Base-by-base conservation (phyloP, 345 rosid species). In the Euphorbia peplus region DNA sequence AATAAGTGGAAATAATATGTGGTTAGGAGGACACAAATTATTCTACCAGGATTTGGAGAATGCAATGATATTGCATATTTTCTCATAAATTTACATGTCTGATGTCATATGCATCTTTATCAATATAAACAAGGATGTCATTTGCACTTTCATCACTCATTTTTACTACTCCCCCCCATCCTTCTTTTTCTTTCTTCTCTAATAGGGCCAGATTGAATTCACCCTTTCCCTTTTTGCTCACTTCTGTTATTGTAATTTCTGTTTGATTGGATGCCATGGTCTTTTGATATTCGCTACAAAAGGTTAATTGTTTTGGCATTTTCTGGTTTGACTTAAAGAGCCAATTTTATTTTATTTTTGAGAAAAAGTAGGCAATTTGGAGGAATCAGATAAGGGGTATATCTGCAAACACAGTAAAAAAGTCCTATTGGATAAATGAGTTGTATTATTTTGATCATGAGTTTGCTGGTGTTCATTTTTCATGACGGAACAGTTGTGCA, bases 1-100 rank as follows among this genome's bases (percentile, higher is more conserved):
- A 51, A n/a, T 3, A 52, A 14, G 19, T 30, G 25, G n/a, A 25
- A 55, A 8, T 24, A 24, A 12, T 55, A 12, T 56, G 60, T 56
- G 62, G 62, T 28, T 6, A 24, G 62, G 39, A 58, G 62, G 21
- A 29, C 41, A 58, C n/a, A 54, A 14, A 24, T 66, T 18, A 54
- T 37, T 60, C 25, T 39, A 29, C 26, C 29, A 61, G 8, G 13
- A 8, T 61, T 2, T 60, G 65, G 46, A 37, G 48, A 16, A 37
- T 50, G 58, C 30, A 4, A 16, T 2, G 22, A 58, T 28, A 26
- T 13, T 35, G 35, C 37, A 1, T 16, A 13, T 26, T 15, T 58
- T 28, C 19, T 15, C 62, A 5, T 58, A 58, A 14, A 28, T 13
- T 4, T 13, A 29, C 10, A 26, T 58, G 32, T 30, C 7, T 58